Percentiles rank a stretch among this genome's conserved stretches.
These are phyloP conservation scores for Dactylellina drechsleri DNA, from an alignment of 2,329 filamentous ascomycete species.

Conservation along the genomic window DNA sequence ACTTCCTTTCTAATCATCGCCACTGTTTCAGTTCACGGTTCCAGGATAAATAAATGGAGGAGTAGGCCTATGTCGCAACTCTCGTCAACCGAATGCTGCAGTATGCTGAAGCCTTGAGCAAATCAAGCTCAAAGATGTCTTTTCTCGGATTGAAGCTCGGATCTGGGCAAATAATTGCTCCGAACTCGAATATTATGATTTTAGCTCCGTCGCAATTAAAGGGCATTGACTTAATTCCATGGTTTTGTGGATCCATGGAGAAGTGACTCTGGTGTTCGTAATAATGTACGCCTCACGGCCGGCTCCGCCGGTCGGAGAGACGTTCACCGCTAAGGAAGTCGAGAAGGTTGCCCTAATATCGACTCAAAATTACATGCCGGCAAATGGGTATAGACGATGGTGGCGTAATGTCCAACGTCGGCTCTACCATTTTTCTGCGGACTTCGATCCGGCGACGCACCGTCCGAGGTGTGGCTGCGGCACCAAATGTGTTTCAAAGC, in stretches of 20 bases:
- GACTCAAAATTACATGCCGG: too few species aligned
- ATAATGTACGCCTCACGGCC: not conserved
- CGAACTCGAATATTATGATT: conserved; percentile 14
- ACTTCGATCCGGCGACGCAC: conserved; percentile 19
- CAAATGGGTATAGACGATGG: not conserved
- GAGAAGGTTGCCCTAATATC: too few species aligned
- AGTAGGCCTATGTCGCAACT: conserved; percentile 10
- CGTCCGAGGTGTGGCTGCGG: not conserved
- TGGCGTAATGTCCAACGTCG: conserved; percentile 12
- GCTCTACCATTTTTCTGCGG: conserved; percentile 21
- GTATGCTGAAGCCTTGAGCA: not conserved
- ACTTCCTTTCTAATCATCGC: conserved; percentile 17
- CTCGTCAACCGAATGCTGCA: not conserved
- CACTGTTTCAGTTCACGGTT: conserved; percentile 19
- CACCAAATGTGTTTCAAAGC: not conserved
- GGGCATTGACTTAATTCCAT: conserved; percentile 16
- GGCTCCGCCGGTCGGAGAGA: conserved; percentile 23
- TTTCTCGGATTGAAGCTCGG: conserved; percentile 10
- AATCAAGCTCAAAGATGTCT: not conserved
- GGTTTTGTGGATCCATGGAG: conserved; percentile 1
- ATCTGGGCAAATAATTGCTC: conserved; percentile 29
- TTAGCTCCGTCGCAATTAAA: conserved; percentile 12
- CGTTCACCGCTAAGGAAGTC: too few species aligned
- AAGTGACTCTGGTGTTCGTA: too few species aligned
- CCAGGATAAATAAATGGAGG: conserved; percentile 5